Evolutionary conservation across 768 basidiomycete species (phyloP).

Genomic region (Lactarius hatsudake): DNA sequence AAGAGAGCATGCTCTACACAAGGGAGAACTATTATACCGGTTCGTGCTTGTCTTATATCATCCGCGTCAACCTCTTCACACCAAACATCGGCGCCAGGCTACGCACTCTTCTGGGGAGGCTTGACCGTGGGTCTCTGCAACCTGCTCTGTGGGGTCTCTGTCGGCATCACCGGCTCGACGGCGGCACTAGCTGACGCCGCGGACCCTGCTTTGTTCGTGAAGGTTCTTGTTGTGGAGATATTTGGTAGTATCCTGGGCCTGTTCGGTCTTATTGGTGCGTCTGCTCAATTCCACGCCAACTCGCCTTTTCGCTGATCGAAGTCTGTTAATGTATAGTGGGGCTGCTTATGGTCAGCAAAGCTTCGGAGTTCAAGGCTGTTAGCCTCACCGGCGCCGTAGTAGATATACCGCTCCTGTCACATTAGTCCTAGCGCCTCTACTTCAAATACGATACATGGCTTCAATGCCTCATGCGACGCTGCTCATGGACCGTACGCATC

Average conservation of each 20-base stretch:
- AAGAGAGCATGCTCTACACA: conserved; percentile 73
- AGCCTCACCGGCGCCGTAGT: conserved; percentile 13
- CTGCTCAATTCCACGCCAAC: background rate
- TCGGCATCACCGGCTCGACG: conserved; percentile 93
- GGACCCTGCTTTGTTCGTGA: conserved; percentile 92
- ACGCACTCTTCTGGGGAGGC: conserved; percentile 95
- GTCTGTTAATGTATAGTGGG: conserved; percentile 52
- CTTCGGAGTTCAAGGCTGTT: conserved; percentile 54
- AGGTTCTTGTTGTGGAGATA: conserved; percentile 94
- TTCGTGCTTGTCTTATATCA: conserved; percentile 29
- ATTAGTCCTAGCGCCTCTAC: background rate
- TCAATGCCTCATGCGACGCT: background rate
- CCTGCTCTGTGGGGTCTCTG: conserved; percentile 89
- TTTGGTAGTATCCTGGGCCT: conserved; percentile 89
- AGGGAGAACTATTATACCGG: conserved; percentile 91
- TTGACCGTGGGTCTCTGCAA: conserved; percentile 93
- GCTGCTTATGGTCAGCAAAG: conserved; percentile 69
- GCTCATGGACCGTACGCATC: conserved; percentile 78
- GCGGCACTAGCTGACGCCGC: conserved; percentile 95
- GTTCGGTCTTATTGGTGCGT: conserved; percentile 89
- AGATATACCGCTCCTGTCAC: conserved; percentile 10
- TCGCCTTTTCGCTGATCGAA: conserved; percentile 4
- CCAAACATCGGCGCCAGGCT: conserved; percentile 49
- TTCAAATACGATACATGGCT: background rate
- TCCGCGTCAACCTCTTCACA: conserved; percentile 11